These are phyloP conservation scores for Cordyceps cicadae DNA, from an alignment of 2,329 filamentous ascomycete genomes.

Conservation along the genomic window DNA sequence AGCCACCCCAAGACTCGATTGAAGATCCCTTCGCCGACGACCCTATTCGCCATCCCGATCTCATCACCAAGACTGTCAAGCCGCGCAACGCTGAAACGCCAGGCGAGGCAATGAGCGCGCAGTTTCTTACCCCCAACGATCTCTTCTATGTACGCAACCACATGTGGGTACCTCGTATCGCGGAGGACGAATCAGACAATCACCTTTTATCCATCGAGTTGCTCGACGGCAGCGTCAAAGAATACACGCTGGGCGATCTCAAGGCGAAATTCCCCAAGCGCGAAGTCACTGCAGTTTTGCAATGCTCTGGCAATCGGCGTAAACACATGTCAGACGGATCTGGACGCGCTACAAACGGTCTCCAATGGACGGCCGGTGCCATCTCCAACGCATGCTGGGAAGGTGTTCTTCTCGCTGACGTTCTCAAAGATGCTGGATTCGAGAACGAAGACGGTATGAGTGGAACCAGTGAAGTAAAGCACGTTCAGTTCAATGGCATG, in stretches of 20 bases:
- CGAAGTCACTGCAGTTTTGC: slow-evolving; percentile 46
- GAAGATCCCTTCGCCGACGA: slow-evolving; percentile 54
- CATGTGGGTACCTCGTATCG: slow-evolving; percentile 51
- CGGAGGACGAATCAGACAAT: slow-evolving; percentile 27
- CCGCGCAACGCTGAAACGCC: slow-evolving; percentile 57
- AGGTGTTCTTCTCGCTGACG: slow-evolving; percentile 46
- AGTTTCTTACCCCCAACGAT: slow-evolving; percentile 47
- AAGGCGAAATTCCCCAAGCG: slow-evolving; percentile 41
- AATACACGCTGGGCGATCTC: slow-evolving; percentile 47
- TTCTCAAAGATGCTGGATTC: slow-evolving; percentile 49
- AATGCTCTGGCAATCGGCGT: slow-evolving; percentile 54
- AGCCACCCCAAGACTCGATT: slow-evolving; percentile 42
- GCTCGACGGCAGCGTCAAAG: slow-evolving; percentile 47
- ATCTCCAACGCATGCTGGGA: slow-evolving; percentile 54
- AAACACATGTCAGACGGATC: slow-evolving; percentile 47
- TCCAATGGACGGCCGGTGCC: slow-evolving; percentile 52
- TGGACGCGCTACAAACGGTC: slow-evolving; percentile 42
- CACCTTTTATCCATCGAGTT: slow-evolving; percentile 48
- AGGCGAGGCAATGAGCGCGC: slow-evolving; percentile 33
- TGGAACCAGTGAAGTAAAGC: slow-evolving; percentile 32
- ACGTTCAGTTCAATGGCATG: slow-evolving; percentile 50
- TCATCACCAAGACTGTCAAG: slow-evolving; percentile 44
- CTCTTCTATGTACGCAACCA: slow-evolving; percentile 55
- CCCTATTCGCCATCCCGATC: slow-evolving; percentile 40
- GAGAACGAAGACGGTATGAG: slow-evolving; percentile 29